Base-by-base conservation (phyloP, 169 alveolate genomes). In the Plasmodium relictum region DNA sequence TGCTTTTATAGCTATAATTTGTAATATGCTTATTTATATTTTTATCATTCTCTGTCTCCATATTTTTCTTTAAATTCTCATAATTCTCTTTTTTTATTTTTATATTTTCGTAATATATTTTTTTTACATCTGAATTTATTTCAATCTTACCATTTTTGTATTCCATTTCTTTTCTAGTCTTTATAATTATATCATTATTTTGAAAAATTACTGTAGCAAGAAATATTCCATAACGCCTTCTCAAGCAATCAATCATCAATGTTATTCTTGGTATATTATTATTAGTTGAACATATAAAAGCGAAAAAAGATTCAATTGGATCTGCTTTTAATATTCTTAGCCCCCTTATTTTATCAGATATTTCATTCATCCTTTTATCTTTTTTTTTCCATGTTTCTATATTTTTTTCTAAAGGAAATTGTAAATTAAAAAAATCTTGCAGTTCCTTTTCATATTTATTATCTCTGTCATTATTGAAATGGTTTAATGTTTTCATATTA, bases 261-360 rank as follows among this genome's bases (percentile, higher is more conserved):
- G 94, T 94, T 37, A 89, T 92, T 72, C 97, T 91, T 7, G 91
- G 86, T 18, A 94, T 94, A 63, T 95, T 95, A 89, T 95, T 95
- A 80, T 95, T 95, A 14, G 97, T 73, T 6, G 97, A 95, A 72
- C 97, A 95, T 31, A 95, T 63, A 68, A 95, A 95, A 22, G 95
- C 76, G 44, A 95, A 87, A 56, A 95, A 93, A 0, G 95, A 93
- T 91, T 95, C 97, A 18, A 92, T 86, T 4, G 96, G 90, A 8
- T 91, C 94, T 5, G 71, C n/a, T 68, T 66, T 94, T 56, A 93
- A 87, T 70, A 93, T 89, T 74, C 96, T 63, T 31, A 93, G 88
- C 5, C 96, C 96, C 56, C 42, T 63, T 5, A 59, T 74, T 52
- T 65, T 85, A 56, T 93, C 62, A 10, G 93, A 61, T 10, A 93